phyloP scores from a whole-genome alignment of 805 yeast species.

The Wickerhamomyces rabaulensis region DNA sequence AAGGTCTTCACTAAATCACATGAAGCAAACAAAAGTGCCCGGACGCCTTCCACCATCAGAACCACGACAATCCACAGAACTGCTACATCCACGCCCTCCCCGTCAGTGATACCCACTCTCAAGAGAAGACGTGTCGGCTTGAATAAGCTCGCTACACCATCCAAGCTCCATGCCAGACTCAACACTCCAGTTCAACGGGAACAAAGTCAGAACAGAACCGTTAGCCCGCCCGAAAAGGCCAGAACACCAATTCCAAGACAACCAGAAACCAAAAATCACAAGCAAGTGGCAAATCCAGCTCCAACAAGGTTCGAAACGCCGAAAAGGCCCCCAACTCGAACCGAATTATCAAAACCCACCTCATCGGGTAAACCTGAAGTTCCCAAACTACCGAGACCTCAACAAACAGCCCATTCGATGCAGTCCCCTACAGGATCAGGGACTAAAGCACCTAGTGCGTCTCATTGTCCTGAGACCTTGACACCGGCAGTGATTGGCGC shows the following conservation, averaged over 20 bases:
- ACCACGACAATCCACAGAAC: not conserved
- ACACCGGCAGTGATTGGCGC: not conserved
- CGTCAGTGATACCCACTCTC: not conserved
- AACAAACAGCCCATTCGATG: not conserved
- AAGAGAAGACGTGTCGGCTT: not conserved
- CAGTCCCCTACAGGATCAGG: not conserved
- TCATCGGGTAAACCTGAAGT: not conserved
- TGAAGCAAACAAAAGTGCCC: not conserved
- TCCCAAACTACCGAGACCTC: no score
- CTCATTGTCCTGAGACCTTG: not conserved
- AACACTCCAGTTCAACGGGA: not conserved
- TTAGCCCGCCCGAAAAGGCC: not conserved
- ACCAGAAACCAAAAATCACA: not conserved
- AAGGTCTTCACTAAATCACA: slow-evolving; percentile 10
- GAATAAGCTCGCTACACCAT: not conserved
- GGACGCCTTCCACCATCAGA: not conserved
- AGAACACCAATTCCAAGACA: not conserved
- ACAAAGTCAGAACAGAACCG: not conserved
- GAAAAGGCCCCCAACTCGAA: not conserved
- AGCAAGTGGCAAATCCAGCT: not conserved
- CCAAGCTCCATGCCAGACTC: not conserved
- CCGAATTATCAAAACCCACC: not conserved
- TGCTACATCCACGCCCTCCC: not conserved
- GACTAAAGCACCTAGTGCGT: not conserved
- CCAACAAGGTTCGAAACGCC: not conserved